Base-by-base conservation (phyloP, 139 green algal genomes). In the Volvox reticuliferus region DNA sequence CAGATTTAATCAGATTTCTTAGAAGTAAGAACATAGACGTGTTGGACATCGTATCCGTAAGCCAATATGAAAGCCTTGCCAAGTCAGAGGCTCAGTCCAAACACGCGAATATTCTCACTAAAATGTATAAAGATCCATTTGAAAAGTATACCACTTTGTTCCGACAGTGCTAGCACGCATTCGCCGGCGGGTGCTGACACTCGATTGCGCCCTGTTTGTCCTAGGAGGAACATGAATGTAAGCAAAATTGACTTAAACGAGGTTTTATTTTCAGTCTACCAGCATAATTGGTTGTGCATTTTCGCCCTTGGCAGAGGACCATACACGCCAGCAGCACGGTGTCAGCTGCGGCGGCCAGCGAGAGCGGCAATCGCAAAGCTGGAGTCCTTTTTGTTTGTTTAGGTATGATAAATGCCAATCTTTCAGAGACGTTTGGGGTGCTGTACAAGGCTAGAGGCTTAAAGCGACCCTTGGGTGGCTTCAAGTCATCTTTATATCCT, bases 301-400 rank as follows among this genome's bases (percentile, higher is more conserved):
- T 55, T 73, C 12, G 65, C 71, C 71, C 28, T 79, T 36, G 26
- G 71, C 71, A 79, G 71, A 79, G 28, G 20, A 35, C 22, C 1
- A 35, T 32, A 9, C 26, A 32, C 26, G 2, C 71, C 22, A 79
- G 26, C 71, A 32, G 22, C 22, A 32, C 26, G 5, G 1, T 2
- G 26, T 14, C 75, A 81, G 13, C 33, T 33, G 75, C 75, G 14
- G 12, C 24, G 14, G 75, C 30, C 18, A 24, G 32, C 1, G 32
- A 55, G 13, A 55, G 0, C 24, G 75, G 33, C 75, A 19, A 55
- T 16, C 75, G 75, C 2, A 97, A 96, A 77, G 96, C 92, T 16
- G 93, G 94, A 32, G 95, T 99, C 0, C 94, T 99, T 1, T 98
- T 99, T 68, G 96, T 99, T 0, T 99, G 97, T 86, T 88, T 98